phyloP scores from a whole-genome alignment of 2,329 filamentous ascomycete species.

The Beauveria sp. region DNA sequence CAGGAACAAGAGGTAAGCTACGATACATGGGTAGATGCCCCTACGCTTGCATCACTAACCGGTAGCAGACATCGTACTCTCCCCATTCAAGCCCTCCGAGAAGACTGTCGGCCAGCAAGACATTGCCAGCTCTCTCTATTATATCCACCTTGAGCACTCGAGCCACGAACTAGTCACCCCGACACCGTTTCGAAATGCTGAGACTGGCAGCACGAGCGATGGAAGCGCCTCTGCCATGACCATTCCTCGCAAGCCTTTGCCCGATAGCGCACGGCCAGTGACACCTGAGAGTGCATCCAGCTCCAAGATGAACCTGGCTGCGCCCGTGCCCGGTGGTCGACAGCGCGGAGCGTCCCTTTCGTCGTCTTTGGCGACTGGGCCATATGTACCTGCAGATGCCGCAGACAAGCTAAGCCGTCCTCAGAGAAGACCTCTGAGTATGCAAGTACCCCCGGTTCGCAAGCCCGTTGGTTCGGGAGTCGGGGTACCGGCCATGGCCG shows the following conservation, averaged over 20 bases:
- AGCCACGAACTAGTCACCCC: conserved; percentile 42
- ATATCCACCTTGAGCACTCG: conserved; percentile 61
- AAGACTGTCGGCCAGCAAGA: conserved; percentile 87
- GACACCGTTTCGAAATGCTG: conserved; percentile 21
- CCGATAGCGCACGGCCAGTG: conserved; percentile 23
- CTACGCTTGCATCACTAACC: neutral
- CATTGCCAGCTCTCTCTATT: conserved; percentile 82
- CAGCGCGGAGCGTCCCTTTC: conserved; percentile 14
- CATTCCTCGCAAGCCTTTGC: conserved; percentile 47
- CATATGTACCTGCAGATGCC: conserved; percentile 7
- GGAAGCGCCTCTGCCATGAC: conserved; percentile 35
- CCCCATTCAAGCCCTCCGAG: conserved; percentile 77
- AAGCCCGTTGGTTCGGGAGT: conserved; percentile 23
- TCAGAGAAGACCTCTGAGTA: neutral
- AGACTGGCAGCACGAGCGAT: conserved; percentile 33
- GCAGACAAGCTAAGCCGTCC: neutral
- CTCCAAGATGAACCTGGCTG: neutral
- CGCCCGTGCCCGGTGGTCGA: conserved; percentile 3
- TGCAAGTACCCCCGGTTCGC: conserved; percentile 15
- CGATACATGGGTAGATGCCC: neutral
- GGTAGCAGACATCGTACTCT: conserved; percentile 74
- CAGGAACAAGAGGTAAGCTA: conserved; percentile 71
- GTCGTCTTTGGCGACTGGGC: conserved; percentile 11
- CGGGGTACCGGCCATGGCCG: conserved; percentile 2
- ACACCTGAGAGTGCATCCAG: conserved; percentile 18